phyloP scores from a whole-genome alignment of 2,329 filamentous ascomycete species.

The Decorospora gaudefroyi region DNA sequence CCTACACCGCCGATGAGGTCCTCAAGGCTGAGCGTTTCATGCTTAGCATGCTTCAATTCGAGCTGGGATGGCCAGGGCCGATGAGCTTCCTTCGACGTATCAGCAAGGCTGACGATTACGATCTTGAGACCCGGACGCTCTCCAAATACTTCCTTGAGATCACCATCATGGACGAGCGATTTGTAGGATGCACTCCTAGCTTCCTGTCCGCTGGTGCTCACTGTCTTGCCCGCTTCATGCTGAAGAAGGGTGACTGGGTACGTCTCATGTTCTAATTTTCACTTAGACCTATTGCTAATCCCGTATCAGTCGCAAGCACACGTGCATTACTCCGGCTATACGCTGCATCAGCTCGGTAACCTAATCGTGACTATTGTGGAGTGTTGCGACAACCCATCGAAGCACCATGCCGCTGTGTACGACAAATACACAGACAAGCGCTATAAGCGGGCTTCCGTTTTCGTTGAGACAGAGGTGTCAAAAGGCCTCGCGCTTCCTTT shows the following conservation, averaged over 20 bases:
- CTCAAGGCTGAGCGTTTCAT: conserved; percentile 98
- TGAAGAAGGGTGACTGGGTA: conserved; percentile 94
- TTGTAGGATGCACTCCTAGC: conserved; percentile 88
- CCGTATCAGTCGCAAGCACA: conserved; percentile 72
- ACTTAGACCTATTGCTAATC: conserved; percentile 43
- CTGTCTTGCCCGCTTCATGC: conserved; percentile 84
- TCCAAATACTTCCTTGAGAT: conserved; percentile 98
- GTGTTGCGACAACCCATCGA: conserved; percentile 78
- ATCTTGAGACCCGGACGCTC: conserved; percentile 89
- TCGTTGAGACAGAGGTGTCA: conserved; percentile 74
- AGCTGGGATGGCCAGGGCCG: conserved; percentile 96
- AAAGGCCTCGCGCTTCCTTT: conserved; percentile 61
- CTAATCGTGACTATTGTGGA: conserved; percentile 79
- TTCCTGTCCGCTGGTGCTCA: conserved; percentile 90
- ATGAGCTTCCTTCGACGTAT: conserved; percentile 98
- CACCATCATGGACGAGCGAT: conserved; percentile 96
- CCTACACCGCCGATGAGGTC: conserved; percentile 88
- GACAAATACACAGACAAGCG: conserved; percentile 90
- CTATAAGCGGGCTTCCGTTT: conserved; percentile 81
- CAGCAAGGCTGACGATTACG: conserved; percentile 98
- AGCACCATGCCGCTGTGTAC: conserved; percentile 84
- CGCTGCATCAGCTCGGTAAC: conserved; percentile 78
- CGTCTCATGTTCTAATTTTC: conserved; percentile 43
- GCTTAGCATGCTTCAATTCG: conserved; percentile 93
- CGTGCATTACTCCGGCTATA: conserved; percentile 92